Evolutionary conservation across 768 basidiomycete species (phyloP).

Genomic region (Scleroderma citrinum): DNA sequence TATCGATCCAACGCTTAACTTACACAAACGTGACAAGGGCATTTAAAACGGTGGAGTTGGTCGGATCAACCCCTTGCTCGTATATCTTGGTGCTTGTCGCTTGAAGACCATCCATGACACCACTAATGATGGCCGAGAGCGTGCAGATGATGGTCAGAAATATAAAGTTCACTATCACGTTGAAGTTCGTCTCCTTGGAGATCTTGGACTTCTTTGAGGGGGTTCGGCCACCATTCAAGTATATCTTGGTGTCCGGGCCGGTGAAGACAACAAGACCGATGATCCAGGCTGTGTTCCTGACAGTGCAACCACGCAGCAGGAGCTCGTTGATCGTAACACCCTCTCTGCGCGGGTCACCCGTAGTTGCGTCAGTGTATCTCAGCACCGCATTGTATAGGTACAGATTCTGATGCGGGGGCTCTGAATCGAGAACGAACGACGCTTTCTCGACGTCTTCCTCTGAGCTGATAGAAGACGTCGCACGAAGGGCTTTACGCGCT

Average conservation of each 20-base stretch:
- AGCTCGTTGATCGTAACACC: conserved; percentile 88
- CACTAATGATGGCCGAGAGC: conserved; percentile 69
- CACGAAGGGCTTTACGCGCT: conserved; percentile 67
- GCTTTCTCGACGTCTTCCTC: conserved; percentile 91
- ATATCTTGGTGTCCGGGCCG: conserved; percentile 88
- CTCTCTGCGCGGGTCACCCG: conserved; percentile 53
- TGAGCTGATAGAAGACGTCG: conserved; percentile 66
- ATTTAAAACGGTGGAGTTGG: conserved; percentile 58
- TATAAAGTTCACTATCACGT: conserved; percentile 90
- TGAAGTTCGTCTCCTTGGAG: conserved; percentile 97
- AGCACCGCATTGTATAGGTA: conserved; percentile 88
- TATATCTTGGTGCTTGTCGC: conserved; percentile 69
- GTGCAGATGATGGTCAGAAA: conserved; percentile 74
- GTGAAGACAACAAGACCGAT: conserved; percentile 94
- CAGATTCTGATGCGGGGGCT: conserved; percentile 89
- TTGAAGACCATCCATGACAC: conserved; percentile 53
- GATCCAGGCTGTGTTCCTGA: conserved; percentile 89
- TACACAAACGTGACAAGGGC: conserved; percentile 89
- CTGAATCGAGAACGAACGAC: conserved; percentile 84
- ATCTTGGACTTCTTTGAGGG: conserved; percentile 98
- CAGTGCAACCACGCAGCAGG: conserved; percentile 82
- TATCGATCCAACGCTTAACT: conserved; percentile 28
- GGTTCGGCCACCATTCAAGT: conserved; percentile 87
- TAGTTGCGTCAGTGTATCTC: conserved; percentile 55
- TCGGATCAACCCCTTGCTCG: conserved; percentile 60